Evolutionary conservation across 441 rosid species (phyloP).

Genomic region (Croton setiger): DNA sequence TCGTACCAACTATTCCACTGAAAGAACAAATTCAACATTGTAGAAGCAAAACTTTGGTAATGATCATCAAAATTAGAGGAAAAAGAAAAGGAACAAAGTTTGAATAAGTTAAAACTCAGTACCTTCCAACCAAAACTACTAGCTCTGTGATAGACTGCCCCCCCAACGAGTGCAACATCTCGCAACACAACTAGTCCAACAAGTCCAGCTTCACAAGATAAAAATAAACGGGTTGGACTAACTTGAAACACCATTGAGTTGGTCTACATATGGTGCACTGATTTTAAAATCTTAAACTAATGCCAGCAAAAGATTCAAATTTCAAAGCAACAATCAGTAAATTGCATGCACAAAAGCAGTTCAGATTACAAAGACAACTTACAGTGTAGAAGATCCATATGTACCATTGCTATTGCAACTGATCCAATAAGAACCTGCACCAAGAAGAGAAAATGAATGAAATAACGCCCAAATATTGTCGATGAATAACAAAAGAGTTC

Average conservation of each 20-base stretch:
- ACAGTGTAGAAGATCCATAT: slow-evolving; percentile 75
- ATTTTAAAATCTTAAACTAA: slow-evolving; percentile 1
- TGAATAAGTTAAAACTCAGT: slow-evolving; percentile 17
- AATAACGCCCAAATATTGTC: not conserved
- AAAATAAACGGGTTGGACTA: slow-evolving; percentile 12
- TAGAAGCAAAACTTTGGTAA: slow-evolving; percentile 11
- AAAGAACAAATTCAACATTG: slow-evolving; percentile 20
- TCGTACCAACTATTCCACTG: slow-evolving; percentile 79
- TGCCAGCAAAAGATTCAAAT: not conserved
- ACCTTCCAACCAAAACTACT: slow-evolving; percentile 75
- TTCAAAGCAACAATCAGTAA: not conserved
- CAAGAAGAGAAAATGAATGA: slow-evolving; percentile 11
- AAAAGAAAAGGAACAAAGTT: slow-evolving; percentile 8
- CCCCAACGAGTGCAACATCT: slow-evolving; percentile 73
- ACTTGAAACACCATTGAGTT: not conserved
- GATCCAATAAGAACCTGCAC: slow-evolving; percentile 83
- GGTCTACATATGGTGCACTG: not conserved
- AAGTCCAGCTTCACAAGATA: slow-evolving; percentile 61
- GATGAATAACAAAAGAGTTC: not conserved
- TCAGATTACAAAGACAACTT: slow-evolving; percentile 30
- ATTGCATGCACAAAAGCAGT: not conserved
- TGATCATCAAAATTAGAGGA: not conserved
- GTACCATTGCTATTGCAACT: slow-evolving; percentile 87
- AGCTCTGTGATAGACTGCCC: slow-evolving; percentile 76
- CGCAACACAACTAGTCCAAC: slow-evolving; percentile 74